Base-by-base conservation (phyloP, 768 basidiomycete genomes). In the Paxillus involutus region DNA sequence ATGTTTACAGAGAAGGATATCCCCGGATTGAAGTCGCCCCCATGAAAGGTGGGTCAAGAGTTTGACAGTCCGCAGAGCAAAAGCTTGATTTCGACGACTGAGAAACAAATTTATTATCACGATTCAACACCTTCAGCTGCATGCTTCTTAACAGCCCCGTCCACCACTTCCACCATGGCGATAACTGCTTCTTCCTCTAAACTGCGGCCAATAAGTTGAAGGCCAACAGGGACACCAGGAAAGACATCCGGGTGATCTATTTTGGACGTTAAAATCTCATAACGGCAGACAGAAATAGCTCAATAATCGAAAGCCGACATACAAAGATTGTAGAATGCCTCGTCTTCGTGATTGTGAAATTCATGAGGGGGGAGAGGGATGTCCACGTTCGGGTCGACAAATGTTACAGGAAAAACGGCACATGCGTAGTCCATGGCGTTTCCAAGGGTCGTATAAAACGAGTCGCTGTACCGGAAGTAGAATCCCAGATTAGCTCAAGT, bases 161-260 rank as follows among this genome's bases (percentile, higher is more conserved):
- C 73, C 12, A 79, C 74, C 6, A 79, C 63, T 57, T 78, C 77
- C 4, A 74, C 73, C 75, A 81, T 77, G 5, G 65, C 69, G 10
- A 82, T 70, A 16, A 82, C 77, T 0, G 77, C 81, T 61, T 82
- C 81, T 49, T 83, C 81, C 60, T 82, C 81, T 43, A 71, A 68
- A 33, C 72, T 75, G 24, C 73, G 68, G 3, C 80, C 80, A 7
- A 78, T 68, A 12, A 82, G 65, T 63, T 83, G 81, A 43, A 83
- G 65, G 14, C 70, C 69, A 6, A 82, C 70, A 2, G 81, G 80
- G n/a, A 75, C 72, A 14, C 74, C 74, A 6, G 70, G 62, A 59
- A 76, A 79, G 14, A 75, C 59, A 48, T 75, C 74, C 17, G 80
- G 77, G 51, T 80, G 69, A 56, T 78, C 78, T 80, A 43, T 14